Percentiles rank a stretch among this genome's conserved stretches.
Evolutionary conservation across 225 moss, liverwort and hornwort species (phyloP).

Genomic region (Bryoerythrophyllum caledonicum): DNA sequence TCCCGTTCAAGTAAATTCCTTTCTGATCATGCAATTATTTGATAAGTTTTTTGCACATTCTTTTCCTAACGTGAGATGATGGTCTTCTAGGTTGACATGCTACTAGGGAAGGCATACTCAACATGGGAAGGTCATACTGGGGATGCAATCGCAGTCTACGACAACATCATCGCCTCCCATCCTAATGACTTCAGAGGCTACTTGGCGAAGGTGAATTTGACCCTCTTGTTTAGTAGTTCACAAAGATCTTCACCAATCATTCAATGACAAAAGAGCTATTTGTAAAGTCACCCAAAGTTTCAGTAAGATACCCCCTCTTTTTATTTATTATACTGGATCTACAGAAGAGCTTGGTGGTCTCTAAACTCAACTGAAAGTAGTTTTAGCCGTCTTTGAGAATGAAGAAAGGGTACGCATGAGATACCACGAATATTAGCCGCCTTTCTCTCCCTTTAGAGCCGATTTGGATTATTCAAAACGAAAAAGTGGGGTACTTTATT

Average conservation of each 20-base stretch:
- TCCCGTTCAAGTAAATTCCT: conserved; percentile 66
- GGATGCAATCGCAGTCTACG: conserved; percentile 90
- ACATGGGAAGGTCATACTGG: conserved; percentile 84
- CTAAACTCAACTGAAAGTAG: too few species aligned
- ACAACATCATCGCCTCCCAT: conserved; percentile 68
- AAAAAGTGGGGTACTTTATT: too few species aligned
- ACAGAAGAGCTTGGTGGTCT: too few species aligned
- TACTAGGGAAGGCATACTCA: conserved; percentile 89
- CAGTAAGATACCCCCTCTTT: too few species aligned
- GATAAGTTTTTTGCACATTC: not conserved
- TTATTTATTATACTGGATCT: too few species aligned
- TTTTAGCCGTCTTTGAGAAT: too few species aligned
- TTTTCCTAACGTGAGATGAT: conserved; percentile 6
- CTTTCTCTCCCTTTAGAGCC: too few species aligned
- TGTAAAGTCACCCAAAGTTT: too few species aligned
- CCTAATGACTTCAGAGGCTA: conserved; percentile 91
- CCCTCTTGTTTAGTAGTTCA: not conserved
- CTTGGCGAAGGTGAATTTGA: conserved; percentile 73
- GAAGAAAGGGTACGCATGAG: too few species aligned
- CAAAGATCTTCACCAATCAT: not conserved
- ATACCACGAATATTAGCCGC: too few species aligned
- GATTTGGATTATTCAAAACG: too few species aligned
- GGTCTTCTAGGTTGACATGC: conserved; percentile 71
- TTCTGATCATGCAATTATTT: not conserved
- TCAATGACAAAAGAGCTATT: not conserved